Conservation (phyloP, 139 green algal species). For the Ettlia oleoabundans region DNA sequence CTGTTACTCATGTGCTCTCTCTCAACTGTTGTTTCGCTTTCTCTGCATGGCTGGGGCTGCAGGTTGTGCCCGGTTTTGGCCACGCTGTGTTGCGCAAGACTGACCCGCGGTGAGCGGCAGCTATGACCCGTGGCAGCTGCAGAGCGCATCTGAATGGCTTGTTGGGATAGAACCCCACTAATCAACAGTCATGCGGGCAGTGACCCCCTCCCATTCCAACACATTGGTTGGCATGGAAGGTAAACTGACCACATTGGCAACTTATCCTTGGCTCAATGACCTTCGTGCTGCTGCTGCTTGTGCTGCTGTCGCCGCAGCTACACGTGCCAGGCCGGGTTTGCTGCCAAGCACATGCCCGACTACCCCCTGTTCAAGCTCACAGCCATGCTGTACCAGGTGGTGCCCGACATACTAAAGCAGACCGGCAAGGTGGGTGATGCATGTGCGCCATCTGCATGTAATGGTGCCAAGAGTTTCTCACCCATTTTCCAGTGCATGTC, state of each 20-base stretch:
- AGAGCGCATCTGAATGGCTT: no score
- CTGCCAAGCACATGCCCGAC: conserved; percentile 92
- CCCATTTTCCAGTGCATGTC: no score
- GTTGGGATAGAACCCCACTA: background rate
- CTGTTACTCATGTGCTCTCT: no score
- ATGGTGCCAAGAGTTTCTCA: no score
- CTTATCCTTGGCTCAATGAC: no score
- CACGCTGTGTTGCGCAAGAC: conserved; percentile 98
- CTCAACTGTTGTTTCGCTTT: no score
- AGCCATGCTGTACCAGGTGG: conserved; percentile 90
- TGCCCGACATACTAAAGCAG: conserved; percentile 87
- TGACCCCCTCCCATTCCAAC: no score
- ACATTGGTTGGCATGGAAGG: no score
- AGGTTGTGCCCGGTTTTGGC: conserved; percentile 97
- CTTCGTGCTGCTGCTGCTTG: background rate
- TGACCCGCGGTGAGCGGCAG: conserved; percentile 76
- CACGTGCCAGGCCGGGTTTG: conserved; percentile 77
- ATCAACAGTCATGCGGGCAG: background rate
- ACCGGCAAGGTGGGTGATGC: conserved; percentile 86
- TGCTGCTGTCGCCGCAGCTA: background rate
- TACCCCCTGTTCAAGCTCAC: conserved; percentile 95
- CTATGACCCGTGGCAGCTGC: no score
- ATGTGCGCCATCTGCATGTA: background rate
- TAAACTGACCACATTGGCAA: no score
- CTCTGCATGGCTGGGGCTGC: no score